These are phyloP conservation scores for Fusarium foetens DNA, from an alignment of 2,329 filamentous ascomycete species.

Conservation along the genomic window DNA sequence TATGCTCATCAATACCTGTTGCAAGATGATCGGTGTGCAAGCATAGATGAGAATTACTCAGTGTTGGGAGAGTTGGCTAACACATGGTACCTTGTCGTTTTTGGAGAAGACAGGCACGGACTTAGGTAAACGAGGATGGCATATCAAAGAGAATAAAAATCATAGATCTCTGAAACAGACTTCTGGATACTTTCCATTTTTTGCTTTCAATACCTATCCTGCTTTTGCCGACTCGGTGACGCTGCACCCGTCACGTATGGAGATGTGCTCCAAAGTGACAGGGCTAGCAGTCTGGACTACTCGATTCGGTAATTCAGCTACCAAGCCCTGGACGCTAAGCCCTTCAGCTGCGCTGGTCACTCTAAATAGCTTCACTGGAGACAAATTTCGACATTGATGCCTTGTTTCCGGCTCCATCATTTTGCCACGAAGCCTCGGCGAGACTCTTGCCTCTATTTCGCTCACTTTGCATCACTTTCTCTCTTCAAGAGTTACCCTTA, in stretches of 20 bases:
- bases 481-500: fast-evolving
- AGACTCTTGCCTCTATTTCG: neutral
- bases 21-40: neutral
- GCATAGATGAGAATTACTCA: neutral
- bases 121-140: neutral
- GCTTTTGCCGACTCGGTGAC: neutral
- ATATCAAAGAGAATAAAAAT: neutral
- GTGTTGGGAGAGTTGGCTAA: neutral
- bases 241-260: neutral
- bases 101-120: neutral
- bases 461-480: fast-evolving
- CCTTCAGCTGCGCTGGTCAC: too few species aligned
- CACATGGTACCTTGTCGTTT: neutral
- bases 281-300: neutral
- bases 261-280: neutral
- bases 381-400: neutral
- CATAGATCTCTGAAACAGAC: neutral
- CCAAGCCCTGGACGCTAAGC: neutral
- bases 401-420: too few species aligned
- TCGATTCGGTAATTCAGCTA: neutral
- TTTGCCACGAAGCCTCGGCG: neutral
- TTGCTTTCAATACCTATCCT: neutral
- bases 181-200: neutral
- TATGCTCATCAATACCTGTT: neutral
- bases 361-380: neutral